Base-by-base conservation (phyloP, 257 asterid species). In the Ilex aquifolium region DNA sequence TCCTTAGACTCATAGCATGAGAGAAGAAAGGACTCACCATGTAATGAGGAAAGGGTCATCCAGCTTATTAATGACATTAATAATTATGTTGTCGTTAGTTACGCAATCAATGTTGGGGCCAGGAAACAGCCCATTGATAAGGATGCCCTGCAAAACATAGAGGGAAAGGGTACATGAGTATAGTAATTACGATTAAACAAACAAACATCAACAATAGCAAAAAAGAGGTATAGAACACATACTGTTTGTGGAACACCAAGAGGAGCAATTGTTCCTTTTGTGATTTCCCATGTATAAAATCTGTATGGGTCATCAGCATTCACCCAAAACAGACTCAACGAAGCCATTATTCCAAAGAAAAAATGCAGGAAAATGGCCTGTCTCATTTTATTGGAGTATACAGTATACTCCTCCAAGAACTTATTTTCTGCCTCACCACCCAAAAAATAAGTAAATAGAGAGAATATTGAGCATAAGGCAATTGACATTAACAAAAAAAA, bases 11-110 rank as follows among this genome's bases (percentile, higher is more conserved):
- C 30, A 36, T 4, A 30, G 29, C 10, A 31, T n/a, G 2, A 14
- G 12, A 13, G 31, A 12, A 60, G 29, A 16, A 15, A 0, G 15
- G 30, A 70, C 72, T 66, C 4, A 90, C 97, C 97, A 90, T 59
- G 97, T 90, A 59, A 90, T 7, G 63, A 90, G 95, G 17, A 88
- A 63, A 31, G 96, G 93, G 42, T 88, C 93, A 12, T 88, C 80
- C 40, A 90, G 69, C 63, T 79, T 79, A 80, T 90, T 90, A 27
- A 72, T 30, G 52, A 90, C 84, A 39, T 76, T 68, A 39, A 90
- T 80, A 12, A 79, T 52, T 1, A 88, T 71, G 44, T 90, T 90
- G 72, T 90, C 90, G 46, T 90, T 90, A 11, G 97, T 90, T 1
- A 82, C 68, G 6, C 72, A 83, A 8, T 70, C 73, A 27, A 90